Evolutionary conservation across 257 asterid species (phyloP), one percentile per base, ranked within the genome.

Genomic region (Solanum piurae): DNA sequence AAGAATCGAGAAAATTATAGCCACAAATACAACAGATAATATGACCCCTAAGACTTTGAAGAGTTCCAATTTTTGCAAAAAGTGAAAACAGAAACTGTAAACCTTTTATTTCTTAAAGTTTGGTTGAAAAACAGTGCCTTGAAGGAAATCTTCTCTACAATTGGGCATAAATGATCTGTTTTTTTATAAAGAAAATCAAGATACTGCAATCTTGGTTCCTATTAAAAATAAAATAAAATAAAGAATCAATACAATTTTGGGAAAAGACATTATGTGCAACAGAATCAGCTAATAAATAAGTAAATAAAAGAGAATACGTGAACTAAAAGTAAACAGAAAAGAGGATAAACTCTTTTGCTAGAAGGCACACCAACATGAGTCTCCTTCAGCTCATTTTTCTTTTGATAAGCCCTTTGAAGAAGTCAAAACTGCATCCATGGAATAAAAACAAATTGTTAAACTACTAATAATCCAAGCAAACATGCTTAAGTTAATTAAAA

Each of bases 381-480:
- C 86, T 83, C 87, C 89, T 73, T 92, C 94, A 93, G 76, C 60
- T 86, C 90, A 94, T 87, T 91, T 94, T 94, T 87, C 98, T 93
- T 89, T 92, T 92, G 85, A 94, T 92, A 58, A 95, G 94, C 89
- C 98, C 98, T 90, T 93, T 93, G 87, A 96, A 93, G 98, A 96
- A 96, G 89, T 94, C 96, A 69, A 96, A 94, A 89, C 98, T 95
- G 96, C 89, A 90, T 93, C 92, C 93, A 92, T 87, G 13, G 85
- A 46, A 80, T 46, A 27, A 89, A 89, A 89, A 89, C 69, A 52
- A 64, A 69, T 29, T 64, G 37, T 25, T 9, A 31, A 25, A 25
- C 29, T 20, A 46, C 84, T 80, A 80, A 46, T 80, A 42, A 33
- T 80, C 40, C 85, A 80, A 46, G 20, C 62, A 77, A n/a, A 79